Conservation (phyloP, 1,139 yeast species). For the Protomyces macrosporus region DNA sequence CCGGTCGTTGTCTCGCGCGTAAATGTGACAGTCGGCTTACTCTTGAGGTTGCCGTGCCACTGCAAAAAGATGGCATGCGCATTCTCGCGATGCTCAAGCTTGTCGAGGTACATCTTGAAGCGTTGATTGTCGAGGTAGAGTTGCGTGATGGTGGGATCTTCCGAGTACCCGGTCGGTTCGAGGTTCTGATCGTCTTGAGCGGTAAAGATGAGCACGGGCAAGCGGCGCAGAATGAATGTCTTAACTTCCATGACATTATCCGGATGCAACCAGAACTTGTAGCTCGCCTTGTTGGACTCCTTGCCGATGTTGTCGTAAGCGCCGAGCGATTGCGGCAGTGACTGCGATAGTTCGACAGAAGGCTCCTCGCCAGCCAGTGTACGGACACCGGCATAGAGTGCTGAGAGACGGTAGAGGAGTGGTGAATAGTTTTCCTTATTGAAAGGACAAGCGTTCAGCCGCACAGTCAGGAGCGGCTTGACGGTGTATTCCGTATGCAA, state of each 20-base stretch:
- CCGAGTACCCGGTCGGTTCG: conserved; percentile 39
- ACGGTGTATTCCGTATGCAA: conserved; percentile 81
- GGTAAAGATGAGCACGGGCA: conserved; percentile 79
- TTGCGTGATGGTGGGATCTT: conserved; percentile 78
- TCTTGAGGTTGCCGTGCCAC: conserved; percentile 81
- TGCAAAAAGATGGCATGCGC: conserved; percentile 73
- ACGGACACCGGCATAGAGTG: conserved; percentile 21
- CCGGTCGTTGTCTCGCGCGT: conserved; percentile 67
- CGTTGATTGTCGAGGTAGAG: conserved; percentile 79
- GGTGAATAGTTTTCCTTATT: conserved; percentile 85
- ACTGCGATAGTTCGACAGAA: conserved; percentile 2
- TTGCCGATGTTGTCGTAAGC: conserved; percentile 22
- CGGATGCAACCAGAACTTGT: conserved; percentile 93
- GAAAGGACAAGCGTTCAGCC: conserved; percentile 82
- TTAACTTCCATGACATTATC: conserved; percentile 96
- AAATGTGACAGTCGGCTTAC: conserved; percentile 68
- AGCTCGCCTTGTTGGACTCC: conserved; percentile 51
- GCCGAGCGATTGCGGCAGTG: conserved; percentile 17
- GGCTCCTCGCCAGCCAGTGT: conserved; percentile 6
- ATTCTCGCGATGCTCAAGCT: conserved; percentile 61
- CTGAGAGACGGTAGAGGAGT: conserved; percentile 17
- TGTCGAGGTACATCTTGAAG: conserved; percentile 81
- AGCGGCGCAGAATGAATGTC: conserved; percentile 83
- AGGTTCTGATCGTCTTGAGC: conserved; percentile 41
- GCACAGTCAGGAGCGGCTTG: conserved; percentile 77